Conservation (phyloP, 148 eudicot genomes). For the Cornus controversa region DNA sequence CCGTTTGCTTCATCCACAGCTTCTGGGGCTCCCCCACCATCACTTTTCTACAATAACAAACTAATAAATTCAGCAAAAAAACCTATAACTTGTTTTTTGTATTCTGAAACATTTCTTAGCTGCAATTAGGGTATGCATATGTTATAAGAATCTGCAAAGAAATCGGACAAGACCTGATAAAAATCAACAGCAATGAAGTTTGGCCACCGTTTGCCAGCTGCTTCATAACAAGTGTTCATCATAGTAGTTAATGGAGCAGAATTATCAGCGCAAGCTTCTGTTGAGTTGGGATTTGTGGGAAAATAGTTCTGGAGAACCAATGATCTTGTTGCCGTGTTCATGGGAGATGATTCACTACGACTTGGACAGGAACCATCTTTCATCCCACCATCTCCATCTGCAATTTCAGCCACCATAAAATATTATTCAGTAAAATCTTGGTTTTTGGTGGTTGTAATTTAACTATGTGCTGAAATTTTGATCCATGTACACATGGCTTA, state of each 20-base stretch:
- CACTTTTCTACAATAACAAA: constrained; percentile 61
- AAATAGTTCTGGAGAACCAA: constrained; percentile 86
- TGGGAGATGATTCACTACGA: constrained; percentile 64
- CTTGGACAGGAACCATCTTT: constrained; percentile 60
- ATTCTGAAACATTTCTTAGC: too few relatives aligned
- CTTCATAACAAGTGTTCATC: constrained; percentile 66
- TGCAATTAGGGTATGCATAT: too few relatives aligned
- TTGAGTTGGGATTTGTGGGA: constrained; percentile 55
- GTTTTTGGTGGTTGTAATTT: neutral
- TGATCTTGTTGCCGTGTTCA: constrained; percentile 55
- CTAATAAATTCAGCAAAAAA: neutral
- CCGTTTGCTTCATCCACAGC: constrained; percentile 92
- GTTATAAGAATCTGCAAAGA: too few relatives aligned
- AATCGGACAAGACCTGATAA: constrained; percentile 47
- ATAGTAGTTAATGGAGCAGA: constrained; percentile 64
- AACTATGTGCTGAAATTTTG: neutral
- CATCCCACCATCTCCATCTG: constrained; percentile 87
- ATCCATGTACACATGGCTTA: neutral
- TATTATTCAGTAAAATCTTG: neutral
- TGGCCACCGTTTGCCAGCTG: constrained; percentile 81
- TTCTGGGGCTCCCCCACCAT: constrained; percentile 95
- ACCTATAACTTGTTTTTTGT: neutral
- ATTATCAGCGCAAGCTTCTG: constrained; percentile 69
- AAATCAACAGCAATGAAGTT: constrained; percentile 95
- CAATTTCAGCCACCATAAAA: constrained; percentile 20